phyloP scores from a whole-genome alignment of 306 rosid genomes.

The Quercus variabilis region DNA sequence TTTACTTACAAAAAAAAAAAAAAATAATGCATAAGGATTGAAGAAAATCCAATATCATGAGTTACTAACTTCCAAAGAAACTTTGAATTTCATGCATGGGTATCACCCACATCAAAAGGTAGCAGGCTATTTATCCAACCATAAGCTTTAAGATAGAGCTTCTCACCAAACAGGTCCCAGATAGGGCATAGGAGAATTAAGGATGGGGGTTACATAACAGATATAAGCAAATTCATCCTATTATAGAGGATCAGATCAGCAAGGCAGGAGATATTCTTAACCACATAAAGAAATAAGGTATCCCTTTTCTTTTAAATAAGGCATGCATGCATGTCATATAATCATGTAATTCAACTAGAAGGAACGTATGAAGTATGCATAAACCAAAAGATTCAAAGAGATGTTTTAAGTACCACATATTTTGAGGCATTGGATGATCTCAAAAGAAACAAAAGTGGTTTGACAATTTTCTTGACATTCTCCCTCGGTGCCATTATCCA shows the following conservation, averaged over 20 bases:
- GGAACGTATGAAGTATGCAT: neutral
- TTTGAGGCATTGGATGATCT: slow-evolving; percentile 81
- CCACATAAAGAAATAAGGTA: too few species aligned
- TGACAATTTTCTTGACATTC: slow-evolving; percentile 61
- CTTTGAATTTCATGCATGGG: neutral
- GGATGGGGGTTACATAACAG: too few species aligned
- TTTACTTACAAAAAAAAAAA: too few species aligned
- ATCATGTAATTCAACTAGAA: slow-evolving; percentile 9
- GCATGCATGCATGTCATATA: neutral
- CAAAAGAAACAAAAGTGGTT: slow-evolving; percentile 78
- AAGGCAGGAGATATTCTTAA: too few species aligned
- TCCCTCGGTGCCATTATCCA: slow-evolving; percentile 89
- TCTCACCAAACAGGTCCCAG: too few species aligned
- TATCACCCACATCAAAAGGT: neutral
- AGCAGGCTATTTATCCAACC: too few species aligned
- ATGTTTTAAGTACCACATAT: slow-evolving; percentile 67
- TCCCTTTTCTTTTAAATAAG: too few species aligned
- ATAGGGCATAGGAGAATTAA: too few species aligned
- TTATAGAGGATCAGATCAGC: too few species aligned
- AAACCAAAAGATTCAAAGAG: slow-evolving; percentile 18
- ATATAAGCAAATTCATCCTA: too few species aligned
- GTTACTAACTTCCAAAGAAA: neutral
- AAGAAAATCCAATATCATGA: neutral
- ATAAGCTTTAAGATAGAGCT: too few species aligned
- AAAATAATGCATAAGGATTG: neutral